A percentile compares a stretch with the other conserved stretches of the same genome.
Conservation (phyloP, 371 early-diverging fungal species). For the Parasitella parasitica region DNA sequence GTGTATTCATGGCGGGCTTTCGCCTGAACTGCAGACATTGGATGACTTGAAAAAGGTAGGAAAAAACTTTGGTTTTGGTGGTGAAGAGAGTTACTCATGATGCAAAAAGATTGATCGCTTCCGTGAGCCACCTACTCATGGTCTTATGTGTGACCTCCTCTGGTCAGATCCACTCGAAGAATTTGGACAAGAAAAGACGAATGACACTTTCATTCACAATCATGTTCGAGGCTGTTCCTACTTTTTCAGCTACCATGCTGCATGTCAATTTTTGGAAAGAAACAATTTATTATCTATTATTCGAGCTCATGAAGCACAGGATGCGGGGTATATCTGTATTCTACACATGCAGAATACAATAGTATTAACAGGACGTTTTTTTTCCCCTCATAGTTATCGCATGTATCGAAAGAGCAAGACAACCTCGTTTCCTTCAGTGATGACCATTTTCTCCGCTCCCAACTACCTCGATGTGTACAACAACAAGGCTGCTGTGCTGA, state of each 20-base stretch:
- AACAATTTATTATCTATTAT: constrained; percentile 94
- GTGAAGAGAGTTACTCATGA: background rate
- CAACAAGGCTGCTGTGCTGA: constrained; percentile 97
- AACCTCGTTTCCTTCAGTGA: constrained; percentile 95
- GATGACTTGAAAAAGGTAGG: constrained; percentile 92
- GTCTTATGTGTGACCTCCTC: constrained; percentile 95
- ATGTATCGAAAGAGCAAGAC: constrained; percentile 94
- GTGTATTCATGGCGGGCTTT: constrained; percentile 97
- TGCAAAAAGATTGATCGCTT: constrained; percentile 81
- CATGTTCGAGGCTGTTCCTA: constrained; percentile 95
- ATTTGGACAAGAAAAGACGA: constrained; percentile 87
- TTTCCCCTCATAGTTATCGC: constrained; percentile 71
- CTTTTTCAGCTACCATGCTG: constrained; percentile 86
- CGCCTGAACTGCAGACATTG: constrained; percentile 85
- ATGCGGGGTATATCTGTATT: constrained; percentile 65
- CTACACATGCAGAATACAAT: background rate
- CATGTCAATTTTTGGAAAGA: constrained; percentile 89
- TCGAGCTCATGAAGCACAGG: constrained; percentile 98
- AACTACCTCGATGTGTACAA: constrained; percentile 98
- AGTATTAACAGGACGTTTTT: background rate
- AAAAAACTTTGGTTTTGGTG: too few species aligned
- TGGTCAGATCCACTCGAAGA: constrained; percentile 99
- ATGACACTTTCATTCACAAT: constrained; percentile 86
- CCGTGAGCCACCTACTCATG: constrained; percentile 92
- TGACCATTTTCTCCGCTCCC: constrained; percentile 97